Percentiles rank a stretch among this genome's conserved stretches.
Conservation (phyloP, 805 yeast genomes). For the Suhomyces sp. region DNA sequence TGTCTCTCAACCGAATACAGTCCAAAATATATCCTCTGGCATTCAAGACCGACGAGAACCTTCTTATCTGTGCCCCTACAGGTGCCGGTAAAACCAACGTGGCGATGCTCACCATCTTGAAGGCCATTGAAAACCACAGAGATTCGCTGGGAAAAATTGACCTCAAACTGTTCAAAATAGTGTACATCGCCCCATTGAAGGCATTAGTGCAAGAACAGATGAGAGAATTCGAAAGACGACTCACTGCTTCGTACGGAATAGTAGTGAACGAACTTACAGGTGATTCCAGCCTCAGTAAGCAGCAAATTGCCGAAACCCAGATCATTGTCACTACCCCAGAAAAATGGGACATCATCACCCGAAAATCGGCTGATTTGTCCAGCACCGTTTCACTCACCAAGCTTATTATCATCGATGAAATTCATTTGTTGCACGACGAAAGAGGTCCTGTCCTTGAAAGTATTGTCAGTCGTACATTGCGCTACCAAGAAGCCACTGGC, state of each 20-base stretch:
- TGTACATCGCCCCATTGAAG: constrained; percentile 88
- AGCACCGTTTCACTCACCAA: constrained; percentile 58
- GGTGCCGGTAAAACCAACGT: constrained; percentile 99
- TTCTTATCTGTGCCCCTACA: constrained; percentile 93
- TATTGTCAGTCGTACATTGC: constrained; percentile 72
- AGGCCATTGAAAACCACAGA: constrained; percentile 55
- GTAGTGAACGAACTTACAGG: constrained; percentile 87
- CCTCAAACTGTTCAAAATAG: constrained; percentile 63
- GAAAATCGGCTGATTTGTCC: constrained; percentile 70
- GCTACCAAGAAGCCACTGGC: constrained; percentile 43
- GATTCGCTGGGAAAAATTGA: constrained; percentile 47
- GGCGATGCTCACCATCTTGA: constrained; percentile 79
- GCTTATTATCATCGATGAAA: constrained; percentile 83
- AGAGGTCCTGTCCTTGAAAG: constrained; percentile 94
- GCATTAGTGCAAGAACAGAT: constrained; percentile 96
- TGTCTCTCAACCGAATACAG: constrained; percentile 75
- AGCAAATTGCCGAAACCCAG: constrained; percentile 76
- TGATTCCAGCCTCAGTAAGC: constrained; percentile 72
- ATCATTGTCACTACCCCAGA: constrained; percentile 92
- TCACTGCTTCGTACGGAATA: constrained; percentile 57
- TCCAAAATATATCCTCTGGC: constrained; percentile 80
- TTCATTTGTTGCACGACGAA: constrained; percentile 87
- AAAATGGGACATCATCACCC: constrained; percentile 93
- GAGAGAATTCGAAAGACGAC: constrained; percentile 72
- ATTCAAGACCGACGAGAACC: constrained; percentile 63